Evolutionary conservation across 192 early-diverging fungal species (phyloP).

Genomic region (Thamnidium elegans): DNA sequence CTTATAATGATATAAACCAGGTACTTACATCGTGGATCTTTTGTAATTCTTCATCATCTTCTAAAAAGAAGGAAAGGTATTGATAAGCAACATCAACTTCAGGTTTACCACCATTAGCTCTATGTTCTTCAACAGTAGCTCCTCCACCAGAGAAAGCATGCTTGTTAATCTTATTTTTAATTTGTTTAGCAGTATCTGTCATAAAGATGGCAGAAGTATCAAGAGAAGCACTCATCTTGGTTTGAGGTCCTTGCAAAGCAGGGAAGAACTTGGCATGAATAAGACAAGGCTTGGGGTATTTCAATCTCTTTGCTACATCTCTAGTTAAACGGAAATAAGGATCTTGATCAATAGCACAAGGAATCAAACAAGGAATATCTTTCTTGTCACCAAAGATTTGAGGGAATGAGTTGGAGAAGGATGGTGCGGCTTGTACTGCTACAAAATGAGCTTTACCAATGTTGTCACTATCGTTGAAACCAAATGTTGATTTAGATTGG

Average conservation of each 20-base stretch:
- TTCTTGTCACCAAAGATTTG: conserved; percentile 88
- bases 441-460: conserved; percentile 96
- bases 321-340: conserved; percentile 98
- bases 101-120: conserved; percentile 77
- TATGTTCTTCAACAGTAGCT: conserved; percentile 83
- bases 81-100: conserved; percentile 97
- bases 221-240: conserved; percentile 95
- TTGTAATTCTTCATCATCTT: conserved; percentile 87
- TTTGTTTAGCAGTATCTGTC: conserved; percentile 83
- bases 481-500: conserved; percentile 85
- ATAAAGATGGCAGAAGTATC: conserved; percentile 91
- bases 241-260: conserved; percentile 81
- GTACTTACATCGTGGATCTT: conserved; percentile 52
- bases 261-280: conserved; percentile 97
- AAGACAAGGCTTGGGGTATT: conserved; percentile 93
- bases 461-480: conserved; percentile 84
- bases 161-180: conserved; percentile 93
- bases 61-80: conserved; percentile 91
- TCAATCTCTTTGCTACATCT: conserved; percentile 87
- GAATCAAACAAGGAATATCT: conserved; percentile 95
- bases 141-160: conserved; percentile 93
- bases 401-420: conserved; percentile 94
- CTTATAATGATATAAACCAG: not conserved
- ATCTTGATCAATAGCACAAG: conserved; percentile 98
- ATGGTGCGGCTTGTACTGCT: conserved; percentile 89